A percentile compares a stretch with the other conserved stretches of the same genome.
Evolutionary conservation across 352 stramenopile genomes (phyloP).

Genomic region (Globisporangium nagaii): DNA sequence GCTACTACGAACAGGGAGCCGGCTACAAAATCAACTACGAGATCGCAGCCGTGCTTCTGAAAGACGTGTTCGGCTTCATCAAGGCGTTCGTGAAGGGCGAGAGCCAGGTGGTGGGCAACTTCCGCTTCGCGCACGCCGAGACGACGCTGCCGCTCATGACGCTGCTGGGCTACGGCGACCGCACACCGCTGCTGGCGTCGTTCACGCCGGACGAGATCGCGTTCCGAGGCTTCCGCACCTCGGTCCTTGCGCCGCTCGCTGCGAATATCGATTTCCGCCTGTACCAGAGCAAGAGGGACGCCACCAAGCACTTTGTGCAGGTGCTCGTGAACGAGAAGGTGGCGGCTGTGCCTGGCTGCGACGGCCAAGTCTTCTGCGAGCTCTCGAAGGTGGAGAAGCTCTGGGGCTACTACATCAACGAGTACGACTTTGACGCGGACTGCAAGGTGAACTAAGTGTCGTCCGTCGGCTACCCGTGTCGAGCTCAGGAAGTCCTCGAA

Average conservation of each 20-base stretch:
- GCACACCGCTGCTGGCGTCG: conserved; percentile 19
- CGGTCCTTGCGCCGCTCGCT: conserved; percentile 34
- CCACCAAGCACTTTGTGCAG: conserved; percentile 18
- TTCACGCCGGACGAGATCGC: conserved; percentile 22
- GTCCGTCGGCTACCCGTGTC: no score
- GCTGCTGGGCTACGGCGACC: conserved; percentile 34
- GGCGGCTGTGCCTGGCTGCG: conserved; percentile 19
- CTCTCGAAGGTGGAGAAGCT: conserved; percentile 16
- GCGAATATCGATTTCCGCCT: conserved; percentile 48
- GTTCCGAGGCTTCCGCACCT: conserved; percentile 29
- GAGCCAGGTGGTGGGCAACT: conserved; percentile 21
- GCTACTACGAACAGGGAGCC: conserved; percentile 39
- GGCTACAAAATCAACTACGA: conserved; percentile 51
- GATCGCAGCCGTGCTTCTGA: conserved; percentile 35
- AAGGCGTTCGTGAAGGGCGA: not conserved
- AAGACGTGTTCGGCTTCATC: conserved; percentile 30
- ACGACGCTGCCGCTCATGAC: conserved; percentile 49
- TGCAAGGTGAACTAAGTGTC: not conserved
- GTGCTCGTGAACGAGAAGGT: conserved; percentile 33
- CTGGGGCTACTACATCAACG: conserved; percentile 22
- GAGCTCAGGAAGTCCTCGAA: no score
- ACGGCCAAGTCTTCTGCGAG: conserved; percentile 15
- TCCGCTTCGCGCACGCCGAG: conserved; percentile 54
- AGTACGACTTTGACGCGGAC: conserved; percentile 10
- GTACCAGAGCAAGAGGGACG: conserved; percentile 13